These are phyloP conservation scores for Amanita polypyramis DNA, from an alignment of 768 basidiomycete species.

Conservation along the genomic window DNA sequence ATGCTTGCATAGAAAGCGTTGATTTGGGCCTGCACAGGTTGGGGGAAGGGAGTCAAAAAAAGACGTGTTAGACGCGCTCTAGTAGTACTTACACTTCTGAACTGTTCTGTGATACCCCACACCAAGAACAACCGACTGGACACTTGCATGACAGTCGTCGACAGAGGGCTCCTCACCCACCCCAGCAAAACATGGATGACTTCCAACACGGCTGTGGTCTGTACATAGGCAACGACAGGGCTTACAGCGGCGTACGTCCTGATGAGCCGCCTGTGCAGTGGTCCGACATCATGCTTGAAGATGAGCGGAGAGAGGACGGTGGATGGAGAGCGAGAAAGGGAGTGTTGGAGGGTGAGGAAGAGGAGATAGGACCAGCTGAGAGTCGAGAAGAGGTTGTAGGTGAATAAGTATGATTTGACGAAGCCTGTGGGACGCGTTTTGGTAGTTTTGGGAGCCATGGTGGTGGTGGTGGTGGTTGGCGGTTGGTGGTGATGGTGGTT, in stretches of 20 bases:
- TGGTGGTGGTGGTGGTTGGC: too few species aligned
- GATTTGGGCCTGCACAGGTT: conserved; percentile 38
- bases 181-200: conserved; percentile 72
- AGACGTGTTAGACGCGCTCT: not conserved
- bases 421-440: too few species aligned
- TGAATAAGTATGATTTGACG: conserved; percentile 45
- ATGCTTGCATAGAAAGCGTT: conserved; percentile 83
- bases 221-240: conserved; percentile 32
- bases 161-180: conserved; percentile 68
- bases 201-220: conserved; percentile 78
- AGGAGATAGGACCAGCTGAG: conserved; percentile 72
- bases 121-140: conserved; percentile 72
- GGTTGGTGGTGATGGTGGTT: too few species aligned
- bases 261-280: not conserved
- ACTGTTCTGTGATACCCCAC: conserved; percentile 71
- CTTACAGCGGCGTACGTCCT: not conserved
- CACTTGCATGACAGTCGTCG: conserved; percentile 73
- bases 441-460: too few species aligned
- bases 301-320: conserved; percentile 14
- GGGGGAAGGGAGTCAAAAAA: not conserved
- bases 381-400: conserved; percentile 71
- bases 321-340: conserved; percentile 27
- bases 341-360: conserved; percentile 37
- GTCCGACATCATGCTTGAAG: too few species aligned
- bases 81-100: conserved; percentile 38